Conservation (phyloP, 2,329 filamentous ascomycete genomes). For the Zarea fungicola region DNA sequence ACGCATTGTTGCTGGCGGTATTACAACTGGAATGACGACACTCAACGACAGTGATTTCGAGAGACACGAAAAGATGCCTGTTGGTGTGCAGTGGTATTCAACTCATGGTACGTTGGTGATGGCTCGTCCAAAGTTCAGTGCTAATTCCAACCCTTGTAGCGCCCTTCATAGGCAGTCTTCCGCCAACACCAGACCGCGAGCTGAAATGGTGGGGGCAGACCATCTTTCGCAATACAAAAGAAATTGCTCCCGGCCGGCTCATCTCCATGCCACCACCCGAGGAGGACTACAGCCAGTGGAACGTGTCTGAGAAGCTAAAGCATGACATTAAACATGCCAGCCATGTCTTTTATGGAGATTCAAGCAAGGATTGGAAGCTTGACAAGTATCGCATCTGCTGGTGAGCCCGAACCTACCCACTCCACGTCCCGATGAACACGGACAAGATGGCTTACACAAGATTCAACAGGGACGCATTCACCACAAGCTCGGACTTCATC, state of each 20-base stretch:
- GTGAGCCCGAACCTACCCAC: constrained; percentile 34
- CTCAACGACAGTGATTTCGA: constrained; percentile 43
- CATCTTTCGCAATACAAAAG: constrained; percentile 52
- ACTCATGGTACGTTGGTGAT: constrained; percentile 24
- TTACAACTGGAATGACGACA: constrained; percentile 52
- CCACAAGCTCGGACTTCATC: constrained; percentile 56
- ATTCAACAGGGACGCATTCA: constrained; percentile 56
- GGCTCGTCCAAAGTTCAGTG: not conserved
- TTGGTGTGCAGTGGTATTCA: constrained; percentile 37
- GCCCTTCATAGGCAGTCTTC: constrained; percentile 53
- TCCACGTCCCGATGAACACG: not conserved
- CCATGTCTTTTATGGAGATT: constrained; percentile 54
- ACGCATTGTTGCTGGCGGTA: constrained; percentile 54
- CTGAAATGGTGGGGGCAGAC: constrained; percentile 59
- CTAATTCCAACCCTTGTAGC: constrained; percentile 36
- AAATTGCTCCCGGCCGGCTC: constrained; percentile 45
- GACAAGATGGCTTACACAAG: not conserved
- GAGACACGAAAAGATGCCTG: constrained; percentile 45
- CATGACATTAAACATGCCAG: constrained; percentile 54
- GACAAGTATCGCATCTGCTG: constrained; percentile 62
- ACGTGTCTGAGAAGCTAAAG: constrained; percentile 49
- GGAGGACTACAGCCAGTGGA: constrained; percentile 59
- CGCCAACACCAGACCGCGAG: constrained; percentile 44
- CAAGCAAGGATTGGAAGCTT: constrained; percentile 51
- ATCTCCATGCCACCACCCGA: constrained; percentile 53